Evolutionary conservation across 805 yeast genomes (phyloP).

Genomic region (Danielia oregonensis): DNA sequence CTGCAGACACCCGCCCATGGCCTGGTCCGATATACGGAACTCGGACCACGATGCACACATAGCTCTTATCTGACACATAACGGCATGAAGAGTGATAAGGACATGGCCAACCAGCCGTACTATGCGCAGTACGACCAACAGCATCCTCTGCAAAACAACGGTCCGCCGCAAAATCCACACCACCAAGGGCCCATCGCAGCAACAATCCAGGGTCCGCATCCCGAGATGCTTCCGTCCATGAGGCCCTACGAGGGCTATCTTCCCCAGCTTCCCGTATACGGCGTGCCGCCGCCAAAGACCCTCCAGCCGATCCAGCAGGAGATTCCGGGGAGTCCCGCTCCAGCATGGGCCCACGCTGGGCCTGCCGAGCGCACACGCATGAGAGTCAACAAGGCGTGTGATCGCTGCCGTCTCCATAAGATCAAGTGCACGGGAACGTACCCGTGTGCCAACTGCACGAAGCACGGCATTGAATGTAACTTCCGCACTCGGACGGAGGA

Average conservation of each 20-base stretch:
- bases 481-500: slow-evolving; percentile 10
- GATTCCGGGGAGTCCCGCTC: not conserved
- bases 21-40: too few species aligned
- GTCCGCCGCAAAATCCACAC: not conserved
- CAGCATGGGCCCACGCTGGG: not conserved
- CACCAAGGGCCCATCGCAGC: not conserved
- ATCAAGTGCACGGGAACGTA: slow-evolving; percentile 53
- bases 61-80: too few species aligned
- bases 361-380: slow-evolving; percentile 17
- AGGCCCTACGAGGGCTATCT: not conserved
- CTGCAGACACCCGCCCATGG: too few species aligned
- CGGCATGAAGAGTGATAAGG: not conserved
- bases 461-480: slow-evolving; percentile 34
- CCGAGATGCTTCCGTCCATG: not conserved
- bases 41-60: too few species aligned
- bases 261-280: not conserved
- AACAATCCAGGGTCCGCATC: not conserved
- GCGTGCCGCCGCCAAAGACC: not conserved
- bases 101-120: not conserved
- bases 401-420: slow-evolving; percentile 51
- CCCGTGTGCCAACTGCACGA: slow-evolving; percentile 49
- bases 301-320: not conserved
- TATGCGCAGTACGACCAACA: not conserved
- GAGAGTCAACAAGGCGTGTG: slow-evolving; percentile 53
- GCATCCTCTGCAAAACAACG: not conserved